Conservation (phyloP, 768 basidiomycete genomes). For the Phaffia tasmanica region DNA sequence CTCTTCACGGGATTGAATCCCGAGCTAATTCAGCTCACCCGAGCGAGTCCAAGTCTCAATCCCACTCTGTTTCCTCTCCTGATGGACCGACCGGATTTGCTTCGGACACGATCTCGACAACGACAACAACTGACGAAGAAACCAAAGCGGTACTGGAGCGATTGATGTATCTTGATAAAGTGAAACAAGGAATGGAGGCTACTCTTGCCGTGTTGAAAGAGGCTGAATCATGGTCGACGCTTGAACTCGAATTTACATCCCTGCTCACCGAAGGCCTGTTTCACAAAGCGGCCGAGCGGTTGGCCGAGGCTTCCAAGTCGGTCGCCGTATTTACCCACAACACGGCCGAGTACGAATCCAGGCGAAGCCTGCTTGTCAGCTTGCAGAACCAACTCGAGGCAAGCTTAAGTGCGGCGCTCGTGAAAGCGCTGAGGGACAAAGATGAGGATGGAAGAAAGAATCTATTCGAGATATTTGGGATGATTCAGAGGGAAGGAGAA, state of each 20-base stretch:
- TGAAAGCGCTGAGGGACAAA: slow-evolving; percentile 68
- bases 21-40: no score
- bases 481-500: slow-evolving; percentile 83
- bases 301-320: slow-evolving; percentile 76
- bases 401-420: slow-evolving; percentile 44
- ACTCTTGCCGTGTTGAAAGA: slow-evolving; percentile 80
- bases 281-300: slow-evolving; percentile 65
- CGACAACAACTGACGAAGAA: slow-evolving; percentile 44
- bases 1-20: slow-evolving; percentile 52
- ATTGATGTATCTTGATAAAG: slow-evolving; percentile 66
- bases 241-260: slow-evolving; percentile 81
- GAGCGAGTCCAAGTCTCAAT: background rate
- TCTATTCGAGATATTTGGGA: slow-evolving; percentile 75
- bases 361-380: slow-evolving; percentile 73
- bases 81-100: no score
- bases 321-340: slow-evolving; percentile 91
- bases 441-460: slow-evolving; percentile 59
- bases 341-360: slow-evolving; percentile 67
- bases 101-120: slow-evolving; percentile 1
- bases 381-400: slow-evolving; percentile 95
- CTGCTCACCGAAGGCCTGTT: slow-evolving; percentile 70
- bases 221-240: slow-evolving; percentile 91
- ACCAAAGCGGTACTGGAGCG: slow-evolving; percentile 50
- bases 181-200: slow-evolving; percentile 77
- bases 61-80: background rate